These are phyloP conservation scores for Candolleomyces aberdarensis DNA, from an alignment of 768 basidiomycete species.

Conservation along the genomic window DNA sequence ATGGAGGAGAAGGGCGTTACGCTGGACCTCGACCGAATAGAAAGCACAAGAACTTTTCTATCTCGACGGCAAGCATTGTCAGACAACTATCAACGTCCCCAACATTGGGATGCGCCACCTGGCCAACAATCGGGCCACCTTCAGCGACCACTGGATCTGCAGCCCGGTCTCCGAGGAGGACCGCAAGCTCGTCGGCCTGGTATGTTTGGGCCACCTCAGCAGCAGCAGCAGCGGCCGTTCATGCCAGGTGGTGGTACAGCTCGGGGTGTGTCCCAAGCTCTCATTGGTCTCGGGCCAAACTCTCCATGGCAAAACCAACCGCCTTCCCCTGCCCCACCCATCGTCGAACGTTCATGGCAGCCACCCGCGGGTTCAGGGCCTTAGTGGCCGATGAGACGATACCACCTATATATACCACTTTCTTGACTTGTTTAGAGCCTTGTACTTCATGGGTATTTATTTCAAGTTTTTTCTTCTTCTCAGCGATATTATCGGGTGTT, in stretches of 20 bases:
- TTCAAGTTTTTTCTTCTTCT: background rate
- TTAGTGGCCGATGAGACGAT: slow-evolving; percentile 26
- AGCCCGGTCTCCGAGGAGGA: slow-evolving; percentile 49
- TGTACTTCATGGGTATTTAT: background rate
- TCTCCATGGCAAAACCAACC: slow-evolving; percentile 39
- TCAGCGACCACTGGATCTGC: slow-evolving; percentile 42
- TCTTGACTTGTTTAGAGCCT: background rate
- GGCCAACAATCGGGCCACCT: slow-evolving; percentile 17
- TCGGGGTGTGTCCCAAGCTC: slow-evolving; percentile 26
- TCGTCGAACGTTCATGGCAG: slow-evolving; percentile 46
- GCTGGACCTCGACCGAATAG: slow-evolving; percentile 45
- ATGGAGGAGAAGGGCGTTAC: slow-evolving; percentile 52
- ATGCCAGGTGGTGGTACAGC: slow-evolving; percentile 20
- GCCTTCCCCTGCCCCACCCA: slow-evolving; percentile 36
- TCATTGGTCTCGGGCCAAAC: slow-evolving; percentile 20
- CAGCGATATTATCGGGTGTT: background rate
- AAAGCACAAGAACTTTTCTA: slow-evolving; percentile 38
- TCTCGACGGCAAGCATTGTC: slow-evolving; percentile 18
- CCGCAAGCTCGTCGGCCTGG: slow-evolving; percentile 52
- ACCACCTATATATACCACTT: background rate
- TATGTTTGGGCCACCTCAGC: slow-evolving; percentile 50
- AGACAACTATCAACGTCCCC: slow-evolving; percentile 14
- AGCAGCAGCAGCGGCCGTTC: slow-evolving; percentile 27
- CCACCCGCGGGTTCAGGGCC: slow-evolving; percentile 32
- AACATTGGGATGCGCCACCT: slow-evolving; percentile 30